These are phyloP conservation scores for Phytomonas sp. DNA, from an alignment of 208 protist genomes.

Conservation along the genomic window DNA sequence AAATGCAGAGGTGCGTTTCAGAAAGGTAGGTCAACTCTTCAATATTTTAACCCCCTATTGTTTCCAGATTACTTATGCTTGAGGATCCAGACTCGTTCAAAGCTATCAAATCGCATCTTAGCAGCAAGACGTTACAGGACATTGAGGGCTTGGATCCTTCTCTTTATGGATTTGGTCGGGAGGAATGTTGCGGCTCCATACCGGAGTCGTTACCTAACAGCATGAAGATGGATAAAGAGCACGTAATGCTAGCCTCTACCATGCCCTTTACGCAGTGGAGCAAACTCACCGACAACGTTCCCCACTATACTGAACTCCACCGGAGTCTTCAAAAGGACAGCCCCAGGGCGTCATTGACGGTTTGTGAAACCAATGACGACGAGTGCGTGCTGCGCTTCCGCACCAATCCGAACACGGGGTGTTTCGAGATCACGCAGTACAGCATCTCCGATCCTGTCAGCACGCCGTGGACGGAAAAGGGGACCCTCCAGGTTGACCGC, in stretches of 20 bases:
- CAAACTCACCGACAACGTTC: constrained; percentile 54
- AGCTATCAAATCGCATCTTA: constrained; percentile 43
- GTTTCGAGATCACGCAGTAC: constrained; percentile 59
- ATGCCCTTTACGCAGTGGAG: constrained; percentile 59
- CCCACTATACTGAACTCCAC: constrained; percentile 39
- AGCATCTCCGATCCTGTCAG: constrained; percentile 21
- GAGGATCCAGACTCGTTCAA: constrained; percentile 45
- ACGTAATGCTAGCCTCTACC: constrained; percentile 66
- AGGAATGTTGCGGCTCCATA: constrained; percentile 78
- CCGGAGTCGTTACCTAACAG: constrained; percentile 61
- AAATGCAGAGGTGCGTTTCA: background rate
- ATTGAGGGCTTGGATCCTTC: constrained; percentile 81
- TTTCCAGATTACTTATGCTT: constrained; percentile 11
- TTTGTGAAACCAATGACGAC: constrained; percentile 34
- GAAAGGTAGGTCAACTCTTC: background rate
- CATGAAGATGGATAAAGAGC: constrained; percentile 60
- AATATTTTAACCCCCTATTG: background rate
- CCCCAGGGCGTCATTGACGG: constrained; percentile 37
- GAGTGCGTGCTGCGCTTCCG: constrained; percentile 56
- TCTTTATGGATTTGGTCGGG: constrained; percentile 68
- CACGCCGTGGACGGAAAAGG: constrained; percentile 63
- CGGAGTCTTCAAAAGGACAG: constrained; percentile 15
- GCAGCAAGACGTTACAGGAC: constrained; percentile 53
- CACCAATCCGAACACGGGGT: constrained; percentile 22
- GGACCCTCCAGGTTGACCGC: constrained; percentile 59